Base-by-base conservation (phyloP, 805 yeast genomes). In the Phaffomyces thermotolerans region DNA sequence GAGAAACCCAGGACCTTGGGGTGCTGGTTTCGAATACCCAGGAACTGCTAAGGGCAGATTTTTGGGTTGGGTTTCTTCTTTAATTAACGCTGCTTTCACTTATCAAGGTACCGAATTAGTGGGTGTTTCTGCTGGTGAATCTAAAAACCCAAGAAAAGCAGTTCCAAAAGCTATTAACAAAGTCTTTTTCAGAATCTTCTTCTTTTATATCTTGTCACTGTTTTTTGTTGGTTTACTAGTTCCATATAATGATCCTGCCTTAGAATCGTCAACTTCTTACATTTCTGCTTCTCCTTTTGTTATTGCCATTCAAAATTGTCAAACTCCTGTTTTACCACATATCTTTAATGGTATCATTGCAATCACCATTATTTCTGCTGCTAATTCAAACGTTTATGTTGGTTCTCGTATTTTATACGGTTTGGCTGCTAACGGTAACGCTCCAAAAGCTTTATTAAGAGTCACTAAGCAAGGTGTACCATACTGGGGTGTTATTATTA, bases 1-100 rank as follows among this genome's bases (percentile, higher is more conserved):
- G 91, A 76, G 85, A 64, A 64, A 83, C 57, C 88, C 89, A 13
- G 88, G 88, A 49, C 75, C 87, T 6, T 79, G 84, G 79, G 84
- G 86, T 35, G 78, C 76, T 37, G 87, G 86, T 41, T 70, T 73
- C 37, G 63, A 72, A 33, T 77, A 75, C 15, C 48, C 59, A 9
- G 67, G 77, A 58, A 54, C 53, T 8, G 66, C 69, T 48, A 77
- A 82, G 34, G 84, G 71, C 36, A 69, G 81, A 58, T 80, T 83
- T 55, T 65, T 81, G 44, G 87, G 87, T 42, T 81, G 84, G 82
- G 72, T 82, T 43, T 68, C 79, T 9, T 81, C 89, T 5, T 68
- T 83, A 54, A 75, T 83, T 50, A 76, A 76, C 49, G 86, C 90
- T 20, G 82, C 85, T 18, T 84, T 84, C 69, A 83, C 90, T 31